These are phyloP conservation scores for Fomes fomentarius DNA, from an alignment of 1,284 basidiomycete genomes.

Conservation along the genomic window DNA sequence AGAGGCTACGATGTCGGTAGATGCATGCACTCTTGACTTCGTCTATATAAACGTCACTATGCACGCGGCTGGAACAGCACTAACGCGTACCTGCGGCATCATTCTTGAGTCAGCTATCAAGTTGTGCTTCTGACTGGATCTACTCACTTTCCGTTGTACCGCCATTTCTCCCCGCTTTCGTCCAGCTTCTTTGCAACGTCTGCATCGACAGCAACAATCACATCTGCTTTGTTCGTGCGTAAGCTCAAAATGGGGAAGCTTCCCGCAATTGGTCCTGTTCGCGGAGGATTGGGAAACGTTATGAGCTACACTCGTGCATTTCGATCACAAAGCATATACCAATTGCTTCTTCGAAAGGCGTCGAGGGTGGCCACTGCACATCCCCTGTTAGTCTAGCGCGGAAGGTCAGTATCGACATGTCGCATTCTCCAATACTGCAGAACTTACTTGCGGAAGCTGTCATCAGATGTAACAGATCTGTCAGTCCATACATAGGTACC, in stretches of 20 bases:
- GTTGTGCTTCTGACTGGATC: background rate
- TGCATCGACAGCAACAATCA: constrained; percentile 79
- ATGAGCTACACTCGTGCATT: background rate
- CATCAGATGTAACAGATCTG: background rate
- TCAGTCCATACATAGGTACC: too few relatives aligned
- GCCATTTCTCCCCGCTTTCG: constrained; percentile 72
- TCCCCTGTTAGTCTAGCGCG: constrained; percentile 82
- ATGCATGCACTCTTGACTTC: background rate
- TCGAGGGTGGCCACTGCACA: constrained; percentile 85
- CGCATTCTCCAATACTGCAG: constrained; percentile 34
- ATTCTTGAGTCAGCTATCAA: too few relatives aligned
- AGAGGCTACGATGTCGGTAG: background rate
- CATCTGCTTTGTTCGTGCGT: constrained; percentile 96
- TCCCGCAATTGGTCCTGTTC: constrained; percentile 75
- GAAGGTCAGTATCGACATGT: background rate
- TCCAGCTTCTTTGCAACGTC: constrained; percentile 73
- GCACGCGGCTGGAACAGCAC: constrained; percentile 43
- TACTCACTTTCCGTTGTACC: constrained; percentile 79
- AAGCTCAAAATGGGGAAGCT: constrained; percentile 83
- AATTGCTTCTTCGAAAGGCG: constrained; percentile 78
- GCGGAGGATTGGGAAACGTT: constrained; percentile 1
- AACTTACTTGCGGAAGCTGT: constrained; percentile 6
- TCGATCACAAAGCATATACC: constrained; percentile 65
- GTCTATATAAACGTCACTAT: too few relatives aligned
- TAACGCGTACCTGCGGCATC: constrained; percentile 44